Evolutionary conservation across 2,329 filamentous ascomycete species (phyloP), one percentile per base, ranked within the genome.

Genomic region (Lithohypha guttulata): DNA sequence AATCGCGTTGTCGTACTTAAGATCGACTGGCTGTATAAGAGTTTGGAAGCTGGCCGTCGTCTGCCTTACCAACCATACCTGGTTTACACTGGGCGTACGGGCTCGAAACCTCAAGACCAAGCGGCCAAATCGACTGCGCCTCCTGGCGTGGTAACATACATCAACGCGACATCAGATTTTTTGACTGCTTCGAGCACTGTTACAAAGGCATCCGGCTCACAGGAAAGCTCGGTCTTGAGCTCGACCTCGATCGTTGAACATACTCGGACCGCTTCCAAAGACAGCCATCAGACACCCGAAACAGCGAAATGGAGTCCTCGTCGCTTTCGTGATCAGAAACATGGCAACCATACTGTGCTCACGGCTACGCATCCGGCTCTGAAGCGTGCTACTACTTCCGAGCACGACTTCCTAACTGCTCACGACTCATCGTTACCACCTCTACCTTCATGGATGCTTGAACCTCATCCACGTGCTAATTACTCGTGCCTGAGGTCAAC

Each of bases 401-500:
- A 93, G 42, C 72, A 87, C 42, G 82, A 93, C 18, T 42, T 45
- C 8, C 20, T 44, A 14, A 40, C 40, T 25, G 26, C 37, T 5
- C 38, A 46, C 23, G 39, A 43, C 14, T 10, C 15, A 28, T 59
- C 71, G 2, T 55, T 84, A 1, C 84, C 83, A 0, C 66, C 71
- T 0, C 61, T 84, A 9, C 87, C 86, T 1, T 72, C 74, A 2
- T 93, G 76, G 76, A 73, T 79, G 9, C 62, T 68, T 28, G 59
- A 81, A 39, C 68, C 72, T 19, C 64, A 75, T 8, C 32, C 30
- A 3, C 35, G 43, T 42, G 3, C 37, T 13, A 66, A 67, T 4
- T 94, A 91, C 58, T 79, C 87, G 4, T 96, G 91, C 52, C 75
- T 93, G 56, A 77, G 89, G 17, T 73, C 77, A 1, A 84, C 86